Base-by-base conservation (phyloP, 1,139 yeast genomes). In the Barnettozyma hawaiiensis region DNA sequence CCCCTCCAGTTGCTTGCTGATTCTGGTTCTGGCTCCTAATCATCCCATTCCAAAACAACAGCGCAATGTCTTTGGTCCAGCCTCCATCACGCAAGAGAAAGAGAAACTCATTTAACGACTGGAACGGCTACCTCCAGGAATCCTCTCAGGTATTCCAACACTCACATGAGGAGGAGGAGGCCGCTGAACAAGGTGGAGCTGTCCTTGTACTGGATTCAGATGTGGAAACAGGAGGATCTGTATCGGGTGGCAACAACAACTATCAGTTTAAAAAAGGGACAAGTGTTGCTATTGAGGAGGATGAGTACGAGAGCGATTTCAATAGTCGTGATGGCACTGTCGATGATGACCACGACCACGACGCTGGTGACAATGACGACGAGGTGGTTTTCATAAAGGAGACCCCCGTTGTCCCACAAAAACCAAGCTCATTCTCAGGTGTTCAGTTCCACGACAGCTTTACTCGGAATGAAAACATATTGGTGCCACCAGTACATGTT, bases 121-220 rank as follows among this genome's bases (percentile, higher is more conserved):
- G 57, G 57, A 50, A 47, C 41, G 32, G 50, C 8, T 42, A 50
- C 14, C 38, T 54, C 2, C 47, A 49, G 37, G 45, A 43, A 37
- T 51, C 53, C 38, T 48, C 49, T 32, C 42, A 31, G 18, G 29
- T 26, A 4, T 38, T 44, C 10, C 15, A 21, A 7, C 44, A 35
- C 7, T 42, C 40, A 1, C 40, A 44, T n/a, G 46, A 44, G 12
- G 44, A 40, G 5, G 46, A 38, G 8, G 33, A 35, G 18, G 35
- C 32, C 9, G 35, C 44, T 10, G 46, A 43, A 16, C 41, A 41
- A 21, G 53, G 47, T 53, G 46, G 50, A 16, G 47, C 55, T 37
- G 56, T 65, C 2, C 58, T 66, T 26, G 57, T 63, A 26, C 47
- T 66, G 36, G 71, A 66, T 42, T 65, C 71, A 1, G 72, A 67